These are phyloP conservation scores for Xylaria telfairii DNA, from an alignment of 495 filamentous ascomycete species.

Conservation along the genomic window DNA sequence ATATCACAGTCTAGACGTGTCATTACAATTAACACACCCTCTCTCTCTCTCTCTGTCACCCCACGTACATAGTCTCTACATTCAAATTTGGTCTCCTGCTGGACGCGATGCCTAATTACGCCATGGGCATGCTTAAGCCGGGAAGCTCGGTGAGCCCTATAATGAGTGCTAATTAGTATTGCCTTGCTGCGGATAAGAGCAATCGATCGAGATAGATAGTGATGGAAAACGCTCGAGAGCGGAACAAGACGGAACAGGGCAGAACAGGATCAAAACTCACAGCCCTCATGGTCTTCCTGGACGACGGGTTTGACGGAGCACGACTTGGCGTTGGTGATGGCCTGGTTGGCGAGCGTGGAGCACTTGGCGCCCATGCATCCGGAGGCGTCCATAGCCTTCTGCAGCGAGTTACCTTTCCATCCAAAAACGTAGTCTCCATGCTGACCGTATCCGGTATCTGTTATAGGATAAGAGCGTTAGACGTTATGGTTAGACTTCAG, in stretches of 20 bases:
- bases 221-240: not conserved
- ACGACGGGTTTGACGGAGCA: slow-evolving; percentile 38
- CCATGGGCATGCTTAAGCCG: slow-evolving; percentile 11
- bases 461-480: no score
- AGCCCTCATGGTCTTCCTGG: slow-evolving; percentile 37
- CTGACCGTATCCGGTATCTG: slow-evolving; percentile 47
- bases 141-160: slow-evolving; percentile 22
- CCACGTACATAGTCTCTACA: not conserved
- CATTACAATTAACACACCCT: not conserved
- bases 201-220: not conserved
- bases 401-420: slow-evolving; percentile 54
- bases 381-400: slow-evolving; percentile 55
- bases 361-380: slow-evolving; percentile 51
- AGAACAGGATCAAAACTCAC: slow-evolving; percentile 26
- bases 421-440: slow-evolving; percentile 61
- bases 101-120: not conserved
- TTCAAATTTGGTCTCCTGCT: not conserved
- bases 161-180: not conserved
- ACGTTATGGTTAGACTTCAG: no score
- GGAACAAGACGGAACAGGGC: not conserved
- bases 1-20: not conserved
- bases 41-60: not conserved
- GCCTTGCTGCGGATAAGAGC: not conserved
- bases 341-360: slow-evolving; percentile 46
- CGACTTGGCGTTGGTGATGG: slow-evolving; percentile 36